Base-by-base conservation (phyloP, 2,329 filamentous ascomycete species). In the Pseudogymnoascus destructans region DNA sequence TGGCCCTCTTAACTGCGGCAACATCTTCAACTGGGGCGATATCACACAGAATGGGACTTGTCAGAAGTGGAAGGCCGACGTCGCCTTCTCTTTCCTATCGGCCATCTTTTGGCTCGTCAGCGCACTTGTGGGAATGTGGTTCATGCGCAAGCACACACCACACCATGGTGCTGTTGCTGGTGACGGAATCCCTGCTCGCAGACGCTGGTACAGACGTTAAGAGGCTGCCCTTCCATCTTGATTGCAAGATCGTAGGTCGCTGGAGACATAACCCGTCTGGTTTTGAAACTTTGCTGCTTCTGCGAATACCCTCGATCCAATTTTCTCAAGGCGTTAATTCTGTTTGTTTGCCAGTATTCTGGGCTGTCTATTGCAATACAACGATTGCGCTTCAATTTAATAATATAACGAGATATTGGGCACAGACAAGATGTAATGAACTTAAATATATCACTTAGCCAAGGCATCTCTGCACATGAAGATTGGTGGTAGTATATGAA, bases 1-100 rank as follows among this genome's bases (percentile, higher is more conserved):
- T 89, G 54, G 95, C 78, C 71, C 95, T 87, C 65, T 87, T 86
- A 88, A 95, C 55, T 87, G 80, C 66, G 86, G 89, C 58, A 80
- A 78, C 5, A 82, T 80, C 33, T 96, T 79, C 68, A 95, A 90
- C 67, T 95, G 87, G 32, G 95, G 76, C 66, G 95, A 89, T 1
- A 93, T 75, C 1, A 95, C 80, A 69, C 95, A 91, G 1, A 90
- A 84, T 62, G 72, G 77, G 49, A 68, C 70, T n/a, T 92, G 87
- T 70, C 76, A 79, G 59, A 79, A 81, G 64, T 87, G 81, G 79
- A 88, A 86, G 72, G 80, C 87, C 38, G 76, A 67, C 17, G 58
- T 61, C 25, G 60, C 60, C 6, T 61, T 61, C 54, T 21, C 52
- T 11, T 61, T 61, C 35, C 40, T 61, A 9, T 61, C 60, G 9